phyloP scores from a whole-genome alignment of 1,284 basidiomycete genomes.

The Ceratobasidium sp. region DNA sequence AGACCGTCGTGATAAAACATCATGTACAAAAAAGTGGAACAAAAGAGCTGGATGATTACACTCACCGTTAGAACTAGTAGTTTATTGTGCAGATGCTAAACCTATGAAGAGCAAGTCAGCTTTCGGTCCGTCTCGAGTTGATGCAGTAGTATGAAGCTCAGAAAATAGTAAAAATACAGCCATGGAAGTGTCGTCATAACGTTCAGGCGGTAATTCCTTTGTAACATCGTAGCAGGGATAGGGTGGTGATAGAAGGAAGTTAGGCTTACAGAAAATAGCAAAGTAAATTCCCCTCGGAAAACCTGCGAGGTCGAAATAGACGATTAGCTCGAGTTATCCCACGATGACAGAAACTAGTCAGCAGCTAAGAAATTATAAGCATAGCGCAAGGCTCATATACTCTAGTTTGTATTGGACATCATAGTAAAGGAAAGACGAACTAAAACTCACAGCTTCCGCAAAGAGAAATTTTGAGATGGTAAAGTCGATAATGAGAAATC shows the following conservation, averaged over 20 bases:
- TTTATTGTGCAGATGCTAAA: background rate
- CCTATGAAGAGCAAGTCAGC: slow-evolving; percentile 33
- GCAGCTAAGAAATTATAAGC: slow-evolving; percentile 48
- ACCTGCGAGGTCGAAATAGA: background rate
- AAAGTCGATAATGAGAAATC: slow-evolving; percentile 3
- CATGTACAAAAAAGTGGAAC: slow-evolving; percentile 55
- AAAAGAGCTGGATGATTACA: slow-evolving; percentile 20
- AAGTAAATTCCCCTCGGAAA: background rate
- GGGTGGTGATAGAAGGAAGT: background rate
- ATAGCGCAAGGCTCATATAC: slow-evolving; percentile 50
- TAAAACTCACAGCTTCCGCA: slow-evolving; percentile 25
- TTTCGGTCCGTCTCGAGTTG: slow-evolving; percentile 1
- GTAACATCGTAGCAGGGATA: slow-evolving; percentile 48
- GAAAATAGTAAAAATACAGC: slow-evolving; percentile 50
- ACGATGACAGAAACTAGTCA: slow-evolving; percentile 39
- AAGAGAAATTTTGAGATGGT: slow-evolving; percentile 29
- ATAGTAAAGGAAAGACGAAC: background rate
- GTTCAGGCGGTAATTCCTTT: slow-evolving; percentile 53
- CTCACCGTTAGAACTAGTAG: slow-evolving; percentile 10
- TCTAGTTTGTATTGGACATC: slow-evolving; percentile 51
- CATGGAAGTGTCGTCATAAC: slow-evolving; percentile 51
- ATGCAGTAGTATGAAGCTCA: slow-evolving; percentile 18
- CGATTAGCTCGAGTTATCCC: background rate
- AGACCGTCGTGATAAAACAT: slow-evolving; percentile 88
- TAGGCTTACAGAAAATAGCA: slow-evolving; percentile 3